Evolutionary conservation across 148 eudicot species (phyloP), one percentile per base, ranked within the genome.

Genomic region (Heliamphora exappendiculata): DNA sequence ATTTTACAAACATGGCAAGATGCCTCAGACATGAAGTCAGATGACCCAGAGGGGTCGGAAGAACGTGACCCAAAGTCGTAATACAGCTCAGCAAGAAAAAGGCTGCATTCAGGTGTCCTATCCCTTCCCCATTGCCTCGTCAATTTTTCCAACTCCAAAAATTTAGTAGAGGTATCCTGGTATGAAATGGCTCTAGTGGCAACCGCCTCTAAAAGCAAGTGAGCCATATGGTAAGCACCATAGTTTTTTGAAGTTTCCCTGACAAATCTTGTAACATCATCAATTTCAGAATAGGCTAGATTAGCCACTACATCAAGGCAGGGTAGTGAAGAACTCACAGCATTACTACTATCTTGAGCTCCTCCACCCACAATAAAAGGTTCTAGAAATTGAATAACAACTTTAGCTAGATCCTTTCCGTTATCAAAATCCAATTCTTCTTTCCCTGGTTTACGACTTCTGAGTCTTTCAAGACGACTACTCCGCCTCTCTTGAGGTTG

Each of bases 401-500:
- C 88, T 83, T 91, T 87, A 75, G 82, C 84, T 75, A 79, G 79
- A 82, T 95, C 94, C 82, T 89, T 92, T 45, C 63, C 82, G 76
- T 89, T 81, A 49, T 87, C 73, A 85, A 87, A 84, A 81, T 88
- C 91, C 76, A 87, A 74, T 76, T 93, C 99, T 81, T 93, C 99
- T 84, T 91, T 91, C 41, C 86, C 96, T 73, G 97, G 88, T 84
- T 93, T 95, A 76, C 92, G 89, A 78, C 87, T 93, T 79, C 90
- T 93, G 76, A 91, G 97, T 51, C 90, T 87, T 76, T 84, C 93
- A 79, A 87, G 85, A 78, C 99, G 93, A 65, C 86, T 91, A 80
- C 99, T 95, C 49, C 99, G 85, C 81, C 99, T 91, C 86, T 91
- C 99, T 72, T 86, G 89, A 76, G 86, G 89, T 73, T 89, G 97